Evolutionary conservation across 2,329 filamentous ascomycete genomes (phyloP), one percentile per base, ranked within the genome.

Genomic region (Exophiala spinifera): DNA sequence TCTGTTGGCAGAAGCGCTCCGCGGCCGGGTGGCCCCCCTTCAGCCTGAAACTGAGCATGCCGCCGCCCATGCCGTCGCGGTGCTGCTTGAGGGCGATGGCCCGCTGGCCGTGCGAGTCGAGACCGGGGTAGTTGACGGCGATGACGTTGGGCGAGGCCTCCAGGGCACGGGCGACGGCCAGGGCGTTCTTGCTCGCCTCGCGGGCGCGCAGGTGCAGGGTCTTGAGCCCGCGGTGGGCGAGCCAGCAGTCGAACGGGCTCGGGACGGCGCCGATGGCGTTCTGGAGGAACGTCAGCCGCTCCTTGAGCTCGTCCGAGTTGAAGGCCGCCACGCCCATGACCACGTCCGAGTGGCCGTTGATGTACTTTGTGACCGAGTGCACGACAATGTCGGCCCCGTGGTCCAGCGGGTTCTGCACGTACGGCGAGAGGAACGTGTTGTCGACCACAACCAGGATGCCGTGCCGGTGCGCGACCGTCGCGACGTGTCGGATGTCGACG

Each of bases 311-410:
- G 53, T 90, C 84, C 25, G 87, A 88, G 80, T 96, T 97, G 82
- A 95, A 95, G 47, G 94, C 94, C 44, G 91, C 92, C 25, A 94
- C 88, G 62, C 94, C 94, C 94, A 99, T 99, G 66, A 97, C 86
- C 7, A 99, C 94, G 71, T 99, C 94, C 1, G 81, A 84, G 77
- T 99, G 94, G 47, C 94, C 94, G 72, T 97, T 97, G 77, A 99
- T 97, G 76, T 97, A 99, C 77, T 99, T 99, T 42, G 94, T 99
- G 52, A 99, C 94, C 51, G 86, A 91, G 80, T 97, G 92, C 40
- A 97, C 88, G 63, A 97, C 92, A 61, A 97, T 91, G 72, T 99
- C 94, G 64, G 94, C 94, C 64, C 94, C 94, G 70, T 92, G 89
- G 69, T 95, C 87, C 52, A 99, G 84, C 3, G 94, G 94, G 74